phyloP scores from a whole-genome alignment of 2,329 filamentous ascomycete species.

The Phaeosphaeriaceae sp. region DNA sequence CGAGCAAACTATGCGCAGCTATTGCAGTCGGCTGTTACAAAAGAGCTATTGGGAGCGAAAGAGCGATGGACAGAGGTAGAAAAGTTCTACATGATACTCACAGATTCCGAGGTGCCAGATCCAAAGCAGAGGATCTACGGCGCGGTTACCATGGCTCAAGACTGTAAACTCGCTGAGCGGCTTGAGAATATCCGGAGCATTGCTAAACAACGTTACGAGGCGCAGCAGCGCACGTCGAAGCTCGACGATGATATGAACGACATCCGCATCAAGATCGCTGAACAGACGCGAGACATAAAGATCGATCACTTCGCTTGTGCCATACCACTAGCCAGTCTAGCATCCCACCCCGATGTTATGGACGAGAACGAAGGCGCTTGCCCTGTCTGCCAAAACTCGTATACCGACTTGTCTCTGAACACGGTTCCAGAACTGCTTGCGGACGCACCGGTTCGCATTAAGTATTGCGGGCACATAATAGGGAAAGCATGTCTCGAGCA shows the following conservation, averaged over 20 bases:
- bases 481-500: constrained; percentile 31
- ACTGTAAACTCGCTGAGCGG: constrained; percentile 16
- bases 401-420: constrained; percentile 17
- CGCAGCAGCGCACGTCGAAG: neutral
- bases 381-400: constrained; percentile 29
- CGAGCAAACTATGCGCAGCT: constrained; percentile 13
- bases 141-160: constrained; percentile 16
- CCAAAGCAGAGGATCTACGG: constrained; percentile 11
- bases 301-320: constrained; percentile 33
- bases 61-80: constrained; percentile 17
- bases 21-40: constrained; percentile 21
- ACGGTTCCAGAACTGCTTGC: constrained; percentile 17
- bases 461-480: constrained; percentile 32
- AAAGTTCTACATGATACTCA: constrained; percentile 27
- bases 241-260: constrained; percentile 1
- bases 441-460: constrained; percentile 34
- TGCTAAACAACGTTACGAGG: constrained; percentile 3
- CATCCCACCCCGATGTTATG: neutral
- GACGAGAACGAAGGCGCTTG: constrained; percentile 20
- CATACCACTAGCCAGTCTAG: constrained; percentile 15
- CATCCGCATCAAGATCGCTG: constrained; percentile 5
- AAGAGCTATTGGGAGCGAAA: constrained; percentile 7
- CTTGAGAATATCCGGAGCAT: constrained; percentile 6
- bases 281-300: constrained; percentile 1
- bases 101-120: constrained; percentile 10